Evolutionary conservation across 306 rosid species (phyloP).

Genomic region (Malus fusca): DNA sequence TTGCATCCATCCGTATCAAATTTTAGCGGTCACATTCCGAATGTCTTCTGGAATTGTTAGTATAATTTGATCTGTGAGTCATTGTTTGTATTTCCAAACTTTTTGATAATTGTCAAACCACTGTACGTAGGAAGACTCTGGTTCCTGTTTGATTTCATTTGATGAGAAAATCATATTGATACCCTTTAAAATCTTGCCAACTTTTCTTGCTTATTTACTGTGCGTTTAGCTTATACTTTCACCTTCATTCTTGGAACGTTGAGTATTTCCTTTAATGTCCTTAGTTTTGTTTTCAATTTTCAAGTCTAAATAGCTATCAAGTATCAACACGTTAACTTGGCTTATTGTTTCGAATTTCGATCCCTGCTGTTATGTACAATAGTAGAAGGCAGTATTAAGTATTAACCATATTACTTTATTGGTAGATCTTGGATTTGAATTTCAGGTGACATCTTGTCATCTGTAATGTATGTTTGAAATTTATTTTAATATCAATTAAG

Average conservation of each 20-base stretch:
- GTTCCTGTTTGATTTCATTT: neutral
- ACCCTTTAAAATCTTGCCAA: neutral
- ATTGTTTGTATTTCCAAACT: neutral
- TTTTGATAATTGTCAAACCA: neutral
- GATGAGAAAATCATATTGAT: neutral
- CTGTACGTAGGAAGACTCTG: neutral
- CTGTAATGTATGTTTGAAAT: neutral
- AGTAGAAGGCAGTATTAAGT: neutral
- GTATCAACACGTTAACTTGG: neutral
- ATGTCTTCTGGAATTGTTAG: neutral
- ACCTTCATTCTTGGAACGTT: neutral
- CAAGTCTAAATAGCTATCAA: neutral
- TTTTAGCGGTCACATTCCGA: neutral
- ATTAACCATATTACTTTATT: neutral
- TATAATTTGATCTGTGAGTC: neutral
- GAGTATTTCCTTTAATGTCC: neutral
- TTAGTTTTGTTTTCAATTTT: conserved; percentile 4
- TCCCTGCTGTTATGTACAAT: neutral
- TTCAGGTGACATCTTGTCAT: neutral
- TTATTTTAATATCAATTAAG: neutral
- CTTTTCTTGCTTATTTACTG: neutral
- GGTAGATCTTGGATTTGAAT: neutral
- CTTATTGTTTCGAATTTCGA: neutral
- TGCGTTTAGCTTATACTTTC: neutral
- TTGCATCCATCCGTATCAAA: neutral